Percentiles rank a stretch among this genome's conserved stretches.
Conservation (phyloP, 176 grass and related monocot species). For the Thinopyrum elongatum region DNA sequence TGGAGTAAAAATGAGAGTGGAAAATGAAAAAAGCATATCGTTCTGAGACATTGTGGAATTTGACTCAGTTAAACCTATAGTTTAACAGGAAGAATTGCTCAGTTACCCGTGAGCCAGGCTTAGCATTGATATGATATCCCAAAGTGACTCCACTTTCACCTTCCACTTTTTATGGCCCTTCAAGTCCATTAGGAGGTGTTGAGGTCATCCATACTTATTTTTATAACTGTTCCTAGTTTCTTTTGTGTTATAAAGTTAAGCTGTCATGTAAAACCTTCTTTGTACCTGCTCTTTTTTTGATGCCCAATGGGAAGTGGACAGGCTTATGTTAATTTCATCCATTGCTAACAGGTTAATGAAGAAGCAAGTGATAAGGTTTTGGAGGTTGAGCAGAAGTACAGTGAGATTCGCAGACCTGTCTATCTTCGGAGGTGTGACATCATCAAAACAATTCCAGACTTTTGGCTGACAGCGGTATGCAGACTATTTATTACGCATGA, state of each 20-base stretch:
- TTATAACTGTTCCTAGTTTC: neutral
- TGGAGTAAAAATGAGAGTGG: neutral
- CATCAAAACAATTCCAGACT: conserved; percentile 84
- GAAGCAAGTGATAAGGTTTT: conserved; percentile 92
- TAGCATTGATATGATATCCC: neutral
- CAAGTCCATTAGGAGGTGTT: neutral
- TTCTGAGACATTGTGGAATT: no score
- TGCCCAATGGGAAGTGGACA: neutral
- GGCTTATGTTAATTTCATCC: conserved; percentile 12
- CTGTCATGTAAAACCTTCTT: neutral
- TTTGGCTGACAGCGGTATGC: conserved; percentile 89
- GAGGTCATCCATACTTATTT: neutral
- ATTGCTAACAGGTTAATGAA: conserved; percentile 77
- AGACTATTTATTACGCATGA: neutral
- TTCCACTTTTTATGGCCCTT: neutral
- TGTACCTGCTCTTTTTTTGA: neutral
- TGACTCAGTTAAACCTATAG: no score
- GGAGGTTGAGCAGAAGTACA: conserved; percentile 95
- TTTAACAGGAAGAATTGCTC: no score
- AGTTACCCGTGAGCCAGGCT: no score
- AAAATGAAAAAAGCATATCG: no score
- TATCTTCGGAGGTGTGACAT: conserved; percentile 71
- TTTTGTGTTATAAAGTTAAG: neutral
- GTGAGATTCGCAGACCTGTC: conserved; percentile 87
- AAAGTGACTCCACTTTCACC: neutral